These are phyloP conservation scores for Neoarthrinium moseri DNA, from an alignment of 2,329 filamentous ascomycete species.

Conservation along the genomic window DNA sequence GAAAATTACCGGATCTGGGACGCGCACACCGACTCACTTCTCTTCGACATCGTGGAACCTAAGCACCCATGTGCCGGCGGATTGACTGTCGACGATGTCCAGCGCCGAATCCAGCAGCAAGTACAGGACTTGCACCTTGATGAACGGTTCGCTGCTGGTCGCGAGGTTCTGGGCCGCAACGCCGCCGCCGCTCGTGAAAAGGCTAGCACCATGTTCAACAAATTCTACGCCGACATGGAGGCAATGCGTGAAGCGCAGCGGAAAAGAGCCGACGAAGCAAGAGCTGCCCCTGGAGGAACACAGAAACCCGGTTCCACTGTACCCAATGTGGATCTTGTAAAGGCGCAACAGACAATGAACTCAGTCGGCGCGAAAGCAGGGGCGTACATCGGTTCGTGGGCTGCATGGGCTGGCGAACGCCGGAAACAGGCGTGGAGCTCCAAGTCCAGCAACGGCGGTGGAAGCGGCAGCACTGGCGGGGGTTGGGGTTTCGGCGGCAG, in stretches of 20 bases:
- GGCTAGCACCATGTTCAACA: constrained; percentile 83
- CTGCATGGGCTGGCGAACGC: constrained; percentile 73
- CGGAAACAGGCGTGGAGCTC: constrained; percentile 51
- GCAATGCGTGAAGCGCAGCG: constrained; percentile 71
- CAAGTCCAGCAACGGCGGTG: constrained; percentile 30
- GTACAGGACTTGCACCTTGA: constrained; percentile 93
- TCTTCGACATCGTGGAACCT: constrained; percentile 94
- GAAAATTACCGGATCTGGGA: constrained; percentile 93
- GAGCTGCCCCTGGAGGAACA: constrained; percentile 22
- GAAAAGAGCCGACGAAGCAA: constrained; percentile 57
- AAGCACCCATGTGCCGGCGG: constrained; percentile 91
- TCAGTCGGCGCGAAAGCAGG: constrained; percentile 56
- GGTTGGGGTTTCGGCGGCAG: constrained; percentile 33
- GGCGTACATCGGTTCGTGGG: constrained; percentile 68
- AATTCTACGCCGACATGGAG: constrained; percentile 88
- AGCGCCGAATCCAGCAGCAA: constrained; percentile 84
- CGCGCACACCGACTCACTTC: constrained; percentile 73
- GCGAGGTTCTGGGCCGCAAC: constrained; percentile 84
- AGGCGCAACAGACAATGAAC: constrained; percentile 44
- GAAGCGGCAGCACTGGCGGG: constrained; percentile 17
- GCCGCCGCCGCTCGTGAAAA: constrained; percentile 86
- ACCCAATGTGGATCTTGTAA: constrained; percentile 34
- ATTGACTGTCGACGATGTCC: constrained; percentile 90
- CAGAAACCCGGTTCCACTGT: constrained; percentile 24
- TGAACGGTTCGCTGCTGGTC: constrained; percentile 79